Percentiles rank a stretch among this genome's conserved stretches.
phyloP scores from a whole-genome alignment of 768 basidiomycete genomes.

The Suillus occidentalis region DNA sequence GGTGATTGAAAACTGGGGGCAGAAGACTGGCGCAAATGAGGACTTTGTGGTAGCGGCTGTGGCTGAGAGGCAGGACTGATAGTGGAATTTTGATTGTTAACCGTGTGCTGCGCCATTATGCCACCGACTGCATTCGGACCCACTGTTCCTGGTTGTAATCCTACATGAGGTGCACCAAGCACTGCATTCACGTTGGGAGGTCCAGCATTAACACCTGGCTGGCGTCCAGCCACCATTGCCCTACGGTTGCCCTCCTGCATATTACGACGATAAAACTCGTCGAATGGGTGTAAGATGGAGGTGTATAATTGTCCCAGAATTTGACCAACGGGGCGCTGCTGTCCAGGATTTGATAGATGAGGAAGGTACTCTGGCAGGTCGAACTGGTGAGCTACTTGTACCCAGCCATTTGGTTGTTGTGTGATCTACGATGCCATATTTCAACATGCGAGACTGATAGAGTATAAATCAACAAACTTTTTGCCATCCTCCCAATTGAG shows the following conservation, averaged over 20 bases:
- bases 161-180: conserved; percentile 15
- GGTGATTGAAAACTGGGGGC: conserved; percentile 12
- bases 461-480: conserved; percentile 46
- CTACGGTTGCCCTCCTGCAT: conserved; percentile 60
- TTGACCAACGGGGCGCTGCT: conserved; percentile 48
- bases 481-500: conserved; percentile 57
- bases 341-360: conserved; percentile 41
- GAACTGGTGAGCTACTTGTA: conserved; percentile 50
- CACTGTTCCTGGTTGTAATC: conserved; percentile 20
- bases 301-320: conserved; percentile 61
- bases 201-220: conserved; percentile 15
- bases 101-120: conserved; percentile 28
- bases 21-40: conserved; percentile 25
- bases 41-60: conserved; percentile 33
- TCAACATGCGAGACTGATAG: conserved; percentile 17
- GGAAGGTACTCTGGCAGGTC: conserved; percentile 61
- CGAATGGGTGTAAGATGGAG: conserved; percentile 66
- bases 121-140: conserved; percentile 15
- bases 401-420: conserved; percentile 54
- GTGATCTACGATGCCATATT: conserved; percentile 39
- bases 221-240: conserved; percentile 44
- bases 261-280: conserved; percentile 66
- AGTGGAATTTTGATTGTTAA: conserved; percentile 19
- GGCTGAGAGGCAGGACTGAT: conserved; percentile 21
- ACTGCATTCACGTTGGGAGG: conserved; percentile 18